Evolutionary conservation across 495 filamentous ascomycete genomes (phyloP).

Genomic region (Xylaria scruposa): DNA sequence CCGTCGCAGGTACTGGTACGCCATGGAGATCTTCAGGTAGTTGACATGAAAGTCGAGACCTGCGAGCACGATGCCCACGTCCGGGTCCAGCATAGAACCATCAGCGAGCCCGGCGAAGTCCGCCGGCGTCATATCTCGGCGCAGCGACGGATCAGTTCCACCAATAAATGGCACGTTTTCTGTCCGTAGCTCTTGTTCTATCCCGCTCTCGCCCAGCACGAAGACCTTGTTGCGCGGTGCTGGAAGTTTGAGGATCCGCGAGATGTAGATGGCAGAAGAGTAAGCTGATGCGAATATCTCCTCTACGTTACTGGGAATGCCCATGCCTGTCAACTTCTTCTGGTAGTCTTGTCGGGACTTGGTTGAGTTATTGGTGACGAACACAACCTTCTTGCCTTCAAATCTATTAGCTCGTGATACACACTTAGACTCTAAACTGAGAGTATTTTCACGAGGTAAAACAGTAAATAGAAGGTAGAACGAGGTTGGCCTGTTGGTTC

Average conservation of each 20-base stretch:
- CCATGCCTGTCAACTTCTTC: slow-evolving; percentile 84
- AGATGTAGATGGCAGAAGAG: slow-evolving; percentile 94
- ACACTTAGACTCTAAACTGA: neutral
- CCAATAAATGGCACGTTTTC: slow-evolving; percentile 84
- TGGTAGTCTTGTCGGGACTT: slow-evolving; percentile 92
- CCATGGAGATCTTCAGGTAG: slow-evolving; percentile 87
- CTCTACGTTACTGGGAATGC: slow-evolving; percentile 78
- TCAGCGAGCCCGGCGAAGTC: slow-evolving; percentile 81
- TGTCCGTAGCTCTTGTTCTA: slow-evolving; percentile 82
- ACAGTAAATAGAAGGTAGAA: neutral
- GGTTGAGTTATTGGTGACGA: slow-evolving; percentile 99
- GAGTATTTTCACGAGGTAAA: neutral
- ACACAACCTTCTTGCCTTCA: slow-evolving; percentile 87
- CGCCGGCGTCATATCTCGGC: slow-evolving; percentile 75
- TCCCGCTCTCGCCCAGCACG: slow-evolving; percentile 88
- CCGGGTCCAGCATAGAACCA: slow-evolving; percentile 77
- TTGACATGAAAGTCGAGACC: slow-evolving; percentile 93
- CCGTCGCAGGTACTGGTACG: slow-evolving; percentile 80
- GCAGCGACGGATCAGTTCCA: slow-evolving; percentile 82
- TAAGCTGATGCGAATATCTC: slow-evolving; percentile 97
- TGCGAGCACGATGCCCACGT: slow-evolving; percentile 86
- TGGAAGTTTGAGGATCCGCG: slow-evolving; percentile 82
- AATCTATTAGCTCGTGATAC: slow-evolving; percentile 25
- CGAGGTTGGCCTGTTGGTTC: slow-evolving; percentile 6
- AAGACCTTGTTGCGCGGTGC: slow-evolving; percentile 87